Evolutionary conservation across 441 rosid species (phyloP), one percentile per base, ranked within the genome.

Genomic region (Aleurites moluccanus): DNA sequence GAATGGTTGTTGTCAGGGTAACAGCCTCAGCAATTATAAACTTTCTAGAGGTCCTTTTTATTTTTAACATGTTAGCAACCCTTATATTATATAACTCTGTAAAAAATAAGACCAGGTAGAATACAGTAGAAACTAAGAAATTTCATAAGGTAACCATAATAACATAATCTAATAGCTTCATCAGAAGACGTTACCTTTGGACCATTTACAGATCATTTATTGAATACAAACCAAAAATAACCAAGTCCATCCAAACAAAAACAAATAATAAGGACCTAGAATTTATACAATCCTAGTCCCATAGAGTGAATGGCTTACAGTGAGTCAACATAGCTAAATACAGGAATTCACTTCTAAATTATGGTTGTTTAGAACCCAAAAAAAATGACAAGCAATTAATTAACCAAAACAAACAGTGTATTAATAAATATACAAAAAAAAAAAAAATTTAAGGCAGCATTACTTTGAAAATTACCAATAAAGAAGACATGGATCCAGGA

Each of bases 261-360:
- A 63, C 30, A 67, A 49, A 63, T 30, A 67, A 47, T 28, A 67
- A 72, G 4, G 33, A 42, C 44, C 45, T 28, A 49, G 9, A 8
- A 50, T 18, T 53, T 52, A 44, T 75, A 28, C 2, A 72, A 45
- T 21, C 18, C 27, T 16, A 44, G 35, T 10, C 60, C 38, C 21
- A 18, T 1, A 45, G 11, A 6, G 11, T 14, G 4, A 42, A 42
- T 18, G 28, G 15, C 42, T 33, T 42, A 21, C 13, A 0, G 25
- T 16, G 45, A 35, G 74, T 63, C 59, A 49, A 27, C 4, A 10
- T 55, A 27, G 52, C 67, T 27, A 16, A 21, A 40, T 2, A 49
- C 67, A 35, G 68, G n/a, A 42, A 64, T 63, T 20, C 59, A 55
- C 45, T 67, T 63, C 45, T 27, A 59, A 38, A 57, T n/a, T 50